phyloP scores from a whole-genome alignment of 441 rosid genomes.

The Theobroma grandiflorum region DNA sequence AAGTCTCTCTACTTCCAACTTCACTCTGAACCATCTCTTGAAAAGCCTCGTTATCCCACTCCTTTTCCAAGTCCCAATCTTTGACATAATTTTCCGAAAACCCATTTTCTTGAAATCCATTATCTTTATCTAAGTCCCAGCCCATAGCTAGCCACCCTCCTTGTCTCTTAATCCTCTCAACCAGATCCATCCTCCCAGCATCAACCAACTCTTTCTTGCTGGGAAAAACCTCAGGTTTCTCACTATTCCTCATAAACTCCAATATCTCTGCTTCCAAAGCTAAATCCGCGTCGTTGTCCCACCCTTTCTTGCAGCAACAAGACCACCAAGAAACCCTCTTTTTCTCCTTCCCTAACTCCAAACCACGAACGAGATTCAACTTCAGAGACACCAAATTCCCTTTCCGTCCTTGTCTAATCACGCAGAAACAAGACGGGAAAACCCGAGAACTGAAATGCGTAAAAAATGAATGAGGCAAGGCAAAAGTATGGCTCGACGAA shows the following conservation, averaged over 20 bases:
- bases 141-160: constrained; percentile 95
- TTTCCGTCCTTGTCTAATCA: constrained; percentile 27
- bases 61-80: constrained; percentile 33
- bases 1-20: constrained; percentile 33
- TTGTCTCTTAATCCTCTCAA: constrained; percentile 56
- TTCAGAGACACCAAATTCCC: constrained; percentile 17
- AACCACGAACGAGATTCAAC: constrained; percentile 34
- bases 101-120: constrained; percentile 18
- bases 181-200: constrained; percentile 81
- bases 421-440: constrained; percentile 31
- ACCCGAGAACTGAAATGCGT: constrained; percentile 40
- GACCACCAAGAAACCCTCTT: constrained; percentile 40
- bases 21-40: constrained; percentile 27
- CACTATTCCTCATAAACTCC: constrained; percentile 80
- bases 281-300: constrained; percentile 54
- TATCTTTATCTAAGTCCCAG: constrained; percentile 66
- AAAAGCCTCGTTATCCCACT: constrained; percentile 27
- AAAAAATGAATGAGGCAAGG: constrained; percentile 33
- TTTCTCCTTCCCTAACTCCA: constrained; percentile 42
- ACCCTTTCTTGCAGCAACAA: constrained; percentile 49
- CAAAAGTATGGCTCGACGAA: constrained; percentile 37
- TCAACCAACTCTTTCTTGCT: constrained; percentile 64
- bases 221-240: constrained; percentile 70
- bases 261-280: constrained; percentile 78
- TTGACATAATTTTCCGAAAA: constrained; percentile 26